A percentile compares a stretch with the other conserved stretches of the same genome.
These are phyloP conservation scores for Salix purpurea DNA, from an alignment of 345 rosid genomes.

Conservation along the genomic window DNA sequence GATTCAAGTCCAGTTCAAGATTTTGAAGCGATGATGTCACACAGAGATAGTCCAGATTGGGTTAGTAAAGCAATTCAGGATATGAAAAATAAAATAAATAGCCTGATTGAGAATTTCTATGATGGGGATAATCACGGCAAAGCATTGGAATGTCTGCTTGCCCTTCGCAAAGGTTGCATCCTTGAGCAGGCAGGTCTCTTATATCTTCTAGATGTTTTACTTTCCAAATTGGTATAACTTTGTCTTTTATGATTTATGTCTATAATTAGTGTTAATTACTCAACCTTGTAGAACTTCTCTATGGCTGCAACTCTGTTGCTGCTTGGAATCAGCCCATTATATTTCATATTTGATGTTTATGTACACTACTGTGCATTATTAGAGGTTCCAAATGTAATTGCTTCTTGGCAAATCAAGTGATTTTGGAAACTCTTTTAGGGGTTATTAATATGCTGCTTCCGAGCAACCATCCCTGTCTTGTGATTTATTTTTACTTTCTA, in stretches of 20 bases:
- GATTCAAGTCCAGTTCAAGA: slow-evolving; percentile 65
- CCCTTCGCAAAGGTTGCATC: slow-evolving; percentile 83
- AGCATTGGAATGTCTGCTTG: slow-evolving; percentile 56
- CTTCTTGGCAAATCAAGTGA: background rate
- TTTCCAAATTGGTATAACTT: too few species aligned
- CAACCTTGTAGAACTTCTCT: background rate
- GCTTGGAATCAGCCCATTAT: background rate
- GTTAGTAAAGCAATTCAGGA: slow-evolving; percentile 54
- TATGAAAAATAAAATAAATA: slow-evolving; percentile 51
- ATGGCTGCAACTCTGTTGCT: background rate
- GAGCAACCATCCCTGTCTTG: background rate
- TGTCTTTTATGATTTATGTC: background rate
- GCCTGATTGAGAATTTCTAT: slow-evolving; percentile 41
- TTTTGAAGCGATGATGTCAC: slow-evolving; percentile 77
- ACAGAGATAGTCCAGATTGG: slow-evolving; percentile 71
- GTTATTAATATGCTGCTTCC: background rate
- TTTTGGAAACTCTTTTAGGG: background rate
- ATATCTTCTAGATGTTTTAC: background rate
- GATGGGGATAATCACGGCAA: slow-evolving; percentile 38
- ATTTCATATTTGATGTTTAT: background rate
- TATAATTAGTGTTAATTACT: background rate
- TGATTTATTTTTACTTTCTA: background rate
- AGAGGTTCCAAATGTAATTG: background rate
- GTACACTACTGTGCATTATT: background rate
- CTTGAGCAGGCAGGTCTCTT: slow-evolving; percentile 60